phyloP scores from a whole-genome alignment of 1,284 basidiomycete genomes.

The Thelephora terrestris region DNA sequence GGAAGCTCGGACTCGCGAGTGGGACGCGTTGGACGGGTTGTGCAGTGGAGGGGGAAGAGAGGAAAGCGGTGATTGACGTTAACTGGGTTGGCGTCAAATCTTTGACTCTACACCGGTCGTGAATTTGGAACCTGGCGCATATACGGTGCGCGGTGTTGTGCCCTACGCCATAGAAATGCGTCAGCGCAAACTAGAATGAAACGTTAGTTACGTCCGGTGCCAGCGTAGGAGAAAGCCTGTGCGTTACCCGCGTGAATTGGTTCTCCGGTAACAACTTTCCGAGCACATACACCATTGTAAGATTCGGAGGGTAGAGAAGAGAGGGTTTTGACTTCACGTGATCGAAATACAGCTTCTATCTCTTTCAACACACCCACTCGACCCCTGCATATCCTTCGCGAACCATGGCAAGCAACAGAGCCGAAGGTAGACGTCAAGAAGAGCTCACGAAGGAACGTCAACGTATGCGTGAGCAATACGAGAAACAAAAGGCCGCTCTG shows the following conservation, averaged over 20 bases:
- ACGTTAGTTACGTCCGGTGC: conserved; percentile 1
- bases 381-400: conserved; percentile 6
- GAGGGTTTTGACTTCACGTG: conserved; percentile 1
- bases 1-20: conserved; percentile 44
- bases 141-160: conserved; percentile 64
- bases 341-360: conserved; percentile 12
- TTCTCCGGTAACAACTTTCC: conserved; percentile 65
- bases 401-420: conserved; percentile 56
- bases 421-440: conserved; percentile 71
- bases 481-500: conserved; percentile 81
- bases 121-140: conserved; percentile 83
- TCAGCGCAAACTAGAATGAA: conserved; percentile 68
- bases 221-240: not conserved
- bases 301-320: not conserved
- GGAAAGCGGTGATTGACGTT: conserved; percentile 77
- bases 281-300: conserved; percentile 64
- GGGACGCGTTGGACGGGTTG: conserved; percentile 50
- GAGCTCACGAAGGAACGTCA: conserved; percentile 71
- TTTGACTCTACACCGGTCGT: conserved; percentile 68
- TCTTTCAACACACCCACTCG: conserved; percentile 5
- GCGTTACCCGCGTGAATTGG: conserved; percentile 53
- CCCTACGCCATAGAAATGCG: conserved; percentile 78
- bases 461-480: conserved; percentile 80
- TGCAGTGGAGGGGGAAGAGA: conserved; percentile 73
- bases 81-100: conserved; percentile 74